Evolutionary conservation across 139 green algal species (phyloP), one percentile per base, ranked within the genome.

Genomic region (Coccomyxa sp.): DNA sequence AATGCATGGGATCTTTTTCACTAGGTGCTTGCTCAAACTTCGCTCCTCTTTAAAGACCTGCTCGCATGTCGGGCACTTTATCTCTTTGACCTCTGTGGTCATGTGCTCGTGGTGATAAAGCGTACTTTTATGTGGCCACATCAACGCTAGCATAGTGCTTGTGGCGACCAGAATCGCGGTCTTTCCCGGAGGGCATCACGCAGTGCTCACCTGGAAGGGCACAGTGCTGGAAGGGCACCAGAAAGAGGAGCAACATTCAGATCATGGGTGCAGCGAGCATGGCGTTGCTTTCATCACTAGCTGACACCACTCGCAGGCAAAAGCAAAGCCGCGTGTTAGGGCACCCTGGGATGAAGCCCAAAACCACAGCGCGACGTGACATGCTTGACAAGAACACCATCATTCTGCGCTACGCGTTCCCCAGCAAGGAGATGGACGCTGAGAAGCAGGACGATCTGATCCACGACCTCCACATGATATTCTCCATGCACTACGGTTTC

Each of bases 1-100:
- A 58, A 58, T 58, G 44, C 44, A 58, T 58, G 44, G 44, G 44
- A 58, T 58, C 44, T 58, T 58, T 58, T 58, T 58, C 44, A 58
- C 44, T 58, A 58, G 44, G 14, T 58, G 44, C 44, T 58, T 58
- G 12, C 44, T 58, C 44, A 58, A 14, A 58, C 44, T 58, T 10
- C 44, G 44, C 44, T 58, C 44, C 44, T 58, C 44, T 14, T 58
- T 58, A 14, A 58, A 58, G 44, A 58, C 44, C 44, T 58, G 44
- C 44, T 58, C 44, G 44, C 44, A 58, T 58, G 44, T 58, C 44
- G 44, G 44, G 14, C 44, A 58, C 44, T 58, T 58, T 58, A 58
- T 58, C 44, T 58, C 44, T 58, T 58, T 58, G 44, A 58, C 44
- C 44, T 58, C 44, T 58, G 44, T 58, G 44, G 44, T 58, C 44